Evolutionary conservation across 495 filamentous ascomycete genomes (phyloP).

Genomic region (Aspergillus mulundensis): DNA sequence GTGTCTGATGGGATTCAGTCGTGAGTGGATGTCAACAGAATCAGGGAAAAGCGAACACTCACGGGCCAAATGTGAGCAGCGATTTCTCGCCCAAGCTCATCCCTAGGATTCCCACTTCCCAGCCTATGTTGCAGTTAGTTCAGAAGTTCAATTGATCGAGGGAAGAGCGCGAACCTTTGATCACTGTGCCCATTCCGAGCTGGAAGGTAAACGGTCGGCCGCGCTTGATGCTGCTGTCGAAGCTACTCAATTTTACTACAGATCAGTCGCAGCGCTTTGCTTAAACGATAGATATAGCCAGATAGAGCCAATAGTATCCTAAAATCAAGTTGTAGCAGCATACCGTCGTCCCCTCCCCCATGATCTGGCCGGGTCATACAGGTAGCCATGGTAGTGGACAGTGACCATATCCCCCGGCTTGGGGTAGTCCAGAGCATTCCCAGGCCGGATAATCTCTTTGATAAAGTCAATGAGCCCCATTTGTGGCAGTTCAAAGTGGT

Average conservation of each 20-base stretch:
- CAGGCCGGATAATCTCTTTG: slow-evolving; percentile 34
- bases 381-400: slow-evolving; percentile 72
- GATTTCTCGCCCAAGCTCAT: slow-evolving; percentile 25
- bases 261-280: too few species aligned
- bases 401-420: slow-evolving; percentile 58
- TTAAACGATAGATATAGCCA: too few species aligned
- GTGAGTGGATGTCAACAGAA: not conserved
- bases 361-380: slow-evolving; percentile 54
- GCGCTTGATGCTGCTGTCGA: slow-evolving; percentile 24
- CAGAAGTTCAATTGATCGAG: not conserved
- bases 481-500: not conserved
- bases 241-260: slow-evolving; percentile 1
- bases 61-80: slow-evolving; percentile 24
- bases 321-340: slow-evolving; percentile 3
- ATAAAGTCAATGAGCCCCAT: slow-evolving; percentile 45
- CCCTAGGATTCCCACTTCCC: slow-evolving; percentile 20
- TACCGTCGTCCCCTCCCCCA: slow-evolving; percentile 43
- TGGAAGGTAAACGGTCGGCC: slow-evolving; percentile 21
- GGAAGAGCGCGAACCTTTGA: slow-evolving; percentile 12
- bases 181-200: slow-evolving; percentile 20
- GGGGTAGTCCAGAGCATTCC: slow-evolving; percentile 50
- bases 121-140: slow-evolving; percentile 9
- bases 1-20: slow-evolving; percentile 4
- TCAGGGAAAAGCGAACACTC: slow-evolving; percentile 1
- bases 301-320: not conserved